phyloP scores from a whole-genome alignment of 176 grass and related monocot genomes.

The Chloris gayana region DNA sequence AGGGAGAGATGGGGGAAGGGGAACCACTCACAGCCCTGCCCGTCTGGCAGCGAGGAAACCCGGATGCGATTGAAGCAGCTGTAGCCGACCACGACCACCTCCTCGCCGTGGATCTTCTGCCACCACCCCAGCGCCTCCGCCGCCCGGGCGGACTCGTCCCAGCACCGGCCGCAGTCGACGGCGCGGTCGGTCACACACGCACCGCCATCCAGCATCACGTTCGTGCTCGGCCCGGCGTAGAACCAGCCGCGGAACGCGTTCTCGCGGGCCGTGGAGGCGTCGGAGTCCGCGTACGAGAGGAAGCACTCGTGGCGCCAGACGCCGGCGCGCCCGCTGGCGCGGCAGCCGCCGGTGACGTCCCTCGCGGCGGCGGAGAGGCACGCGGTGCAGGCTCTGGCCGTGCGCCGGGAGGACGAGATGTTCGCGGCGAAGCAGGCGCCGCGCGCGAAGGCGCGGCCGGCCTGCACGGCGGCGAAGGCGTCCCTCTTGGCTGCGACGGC shows the following conservation, averaged over 20 bases:
- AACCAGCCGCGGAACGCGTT: slow-evolving; percentile 6
- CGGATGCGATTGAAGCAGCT: not conserved
- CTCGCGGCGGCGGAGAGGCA: slow-evolving; percentile 9
- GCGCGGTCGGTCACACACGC: not conserved
- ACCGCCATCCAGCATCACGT: no score
- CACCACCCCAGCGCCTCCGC: not conserved
- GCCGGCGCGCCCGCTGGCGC: not conserved
- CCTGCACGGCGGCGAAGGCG: not conserved
- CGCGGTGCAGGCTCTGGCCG: not conserved
- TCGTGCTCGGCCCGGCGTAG: not conserved
- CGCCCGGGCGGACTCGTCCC: not conserved
- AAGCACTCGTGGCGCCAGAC: not conserved
- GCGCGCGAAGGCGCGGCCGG: not conserved
- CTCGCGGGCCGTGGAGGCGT: not conserved
- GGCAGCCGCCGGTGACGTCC: not conserved
- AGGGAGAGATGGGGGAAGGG: no score
- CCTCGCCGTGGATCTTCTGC: not conserved
- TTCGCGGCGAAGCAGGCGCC: not conserved
- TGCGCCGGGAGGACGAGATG: no score
- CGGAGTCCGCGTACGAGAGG: not conserved
- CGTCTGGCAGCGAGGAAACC: not conserved
- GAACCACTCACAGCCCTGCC: not conserved
- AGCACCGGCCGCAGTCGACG: not conserved
- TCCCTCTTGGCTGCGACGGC: not conserved
- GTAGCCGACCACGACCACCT: not conserved